A percentile compares a stretch with the other conserved stretches of the same genome.
These are phyloP conservation scores for Lipomyces orientalis DNA, from an alignment of 805 yeast genomes.

Conservation along the genomic window DNA sequence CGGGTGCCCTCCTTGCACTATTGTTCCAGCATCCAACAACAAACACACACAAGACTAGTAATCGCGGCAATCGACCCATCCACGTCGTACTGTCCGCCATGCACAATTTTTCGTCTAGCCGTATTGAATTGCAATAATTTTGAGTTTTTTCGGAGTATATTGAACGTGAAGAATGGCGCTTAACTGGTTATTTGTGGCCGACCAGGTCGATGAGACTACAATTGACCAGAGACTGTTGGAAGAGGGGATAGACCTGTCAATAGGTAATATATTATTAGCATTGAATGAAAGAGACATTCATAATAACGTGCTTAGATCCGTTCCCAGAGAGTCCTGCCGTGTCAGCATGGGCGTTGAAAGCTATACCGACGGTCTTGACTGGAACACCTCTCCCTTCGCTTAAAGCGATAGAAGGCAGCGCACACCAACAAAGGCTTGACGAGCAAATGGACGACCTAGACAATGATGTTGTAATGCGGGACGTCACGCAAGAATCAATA, in stretches of 20 bases:
- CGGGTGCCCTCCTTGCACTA: background rate
- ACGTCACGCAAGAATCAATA: background rate
- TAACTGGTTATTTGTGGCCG: conserved; percentile 29
- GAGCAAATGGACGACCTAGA: conserved; percentile 5
- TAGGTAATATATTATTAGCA: conserved; percentile 3
- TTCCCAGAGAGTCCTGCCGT: conserved; percentile 36
- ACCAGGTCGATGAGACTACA: conserved; percentile 25
- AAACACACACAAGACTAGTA: background rate
- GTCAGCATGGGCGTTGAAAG: conserved; percentile 38
- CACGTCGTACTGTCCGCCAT: background rate
- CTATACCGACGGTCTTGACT: conserved; percentile 36
- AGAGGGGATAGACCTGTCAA: conserved; percentile 17
- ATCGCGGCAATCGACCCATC: background rate
- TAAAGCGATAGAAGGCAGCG: conserved; percentile 1
- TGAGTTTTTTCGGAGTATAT: background rate
- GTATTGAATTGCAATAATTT: background rate
- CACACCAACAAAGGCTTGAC: conserved; percentile 1
- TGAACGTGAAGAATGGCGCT: background rate
- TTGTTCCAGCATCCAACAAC: background rate
- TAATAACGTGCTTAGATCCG: conserved; percentile 13
- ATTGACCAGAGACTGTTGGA: conserved; percentile 18
- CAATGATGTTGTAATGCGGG: background rate
- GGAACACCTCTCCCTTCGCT: conserved; percentile 35
- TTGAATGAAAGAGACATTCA: background rate
- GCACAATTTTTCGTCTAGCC: background rate